Evolutionary conservation across 148 eudicot species (phyloP).

Genomic region (Rhododendron kiyosumense): DNA sequence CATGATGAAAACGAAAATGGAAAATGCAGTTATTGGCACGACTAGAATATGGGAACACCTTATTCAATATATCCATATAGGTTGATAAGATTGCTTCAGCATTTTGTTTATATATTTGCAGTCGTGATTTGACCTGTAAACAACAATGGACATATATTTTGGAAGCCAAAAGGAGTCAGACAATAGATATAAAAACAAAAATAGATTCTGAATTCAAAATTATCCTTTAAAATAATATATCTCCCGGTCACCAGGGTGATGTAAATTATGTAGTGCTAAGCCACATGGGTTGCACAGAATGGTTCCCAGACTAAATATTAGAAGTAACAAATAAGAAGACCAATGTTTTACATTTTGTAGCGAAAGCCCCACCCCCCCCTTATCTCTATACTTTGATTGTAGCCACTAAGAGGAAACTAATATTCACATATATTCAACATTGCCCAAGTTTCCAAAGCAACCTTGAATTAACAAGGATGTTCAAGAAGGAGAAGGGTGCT

Average conservation of each 20-base stretch:
- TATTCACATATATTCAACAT: background rate
- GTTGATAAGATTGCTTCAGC: slow-evolving; percentile 60
- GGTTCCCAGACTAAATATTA: background rate
- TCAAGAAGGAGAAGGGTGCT: background rate
- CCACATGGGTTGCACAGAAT: background rate
- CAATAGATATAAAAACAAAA: background rate
- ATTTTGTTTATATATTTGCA: slow-evolving; percentile 76
- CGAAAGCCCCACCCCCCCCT: background rate
- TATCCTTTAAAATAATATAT: background rate
- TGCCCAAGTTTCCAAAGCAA: background rate
- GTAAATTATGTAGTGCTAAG: background rate
- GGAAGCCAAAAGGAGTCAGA: background rate
- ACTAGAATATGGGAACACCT: slow-evolving; percentile 40
- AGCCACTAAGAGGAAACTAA: background rate
- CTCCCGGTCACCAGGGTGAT: background rate
- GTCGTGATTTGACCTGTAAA: slow-evolving; percentile 78
- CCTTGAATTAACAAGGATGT: background rate
- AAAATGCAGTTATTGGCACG: background rate
- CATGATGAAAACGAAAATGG: background rate
- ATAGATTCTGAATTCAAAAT: background rate
- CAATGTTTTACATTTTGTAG: background rate
- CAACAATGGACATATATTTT: background rate
- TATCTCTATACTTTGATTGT: background rate
- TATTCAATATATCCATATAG: slow-evolving; percentile 51
- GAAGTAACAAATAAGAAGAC: background rate